Base-by-base conservation (phyloP, 305 asterid species). In the Fraxinus platypoda region DNA sequence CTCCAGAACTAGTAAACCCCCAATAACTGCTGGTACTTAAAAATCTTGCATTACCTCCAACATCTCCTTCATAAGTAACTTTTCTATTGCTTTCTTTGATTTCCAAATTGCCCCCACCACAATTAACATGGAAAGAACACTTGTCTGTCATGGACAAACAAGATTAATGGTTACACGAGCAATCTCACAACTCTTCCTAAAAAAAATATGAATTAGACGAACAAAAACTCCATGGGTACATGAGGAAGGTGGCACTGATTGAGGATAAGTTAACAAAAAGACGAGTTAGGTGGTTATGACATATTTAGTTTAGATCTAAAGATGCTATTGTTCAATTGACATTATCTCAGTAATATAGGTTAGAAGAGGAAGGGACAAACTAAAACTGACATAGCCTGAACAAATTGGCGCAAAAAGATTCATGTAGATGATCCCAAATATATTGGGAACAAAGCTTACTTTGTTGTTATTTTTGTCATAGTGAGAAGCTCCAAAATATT, bases 1-100 rank as follows among this genome's bases (percentile, higher is more conserved):
- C 97, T 17, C 99, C 97, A 3, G 92, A 90, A 90, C 99, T 95
- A 70, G 92, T 90, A 87, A 95, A 93, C 79, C 99, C 99, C 98
- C 99, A 95, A 86, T 81, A 78, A 62, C 82, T 91, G 76, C 33
- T 62, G 34, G 66, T 78, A 38, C 83, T 85, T 81, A 83, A 88
- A 84, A 85, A 94, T 83, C 84, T 81, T 46, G 92, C 93, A 28
- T 93, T 95, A 80, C 92, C 94, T 88, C 93, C 89, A 76, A 84
- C 79, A 84, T 95, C 99, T 86, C 99, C 99, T 90, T 92, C 97
- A 77, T 91, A 95, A 59, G 46, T 64, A 75, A 90, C 87, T 81
- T 78, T 82, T 81, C 91, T 75, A 15, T 84, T 76, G 72, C 86
- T 79, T 81, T 93, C 97, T 74, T 85, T 82, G 62, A 81, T 68